These are phyloP conservation scores for Davidsoniella neocaledoniae DNA, from an alignment of 2,329 filamentous ascomycete genomes.

Conservation along the genomic window DNA sequence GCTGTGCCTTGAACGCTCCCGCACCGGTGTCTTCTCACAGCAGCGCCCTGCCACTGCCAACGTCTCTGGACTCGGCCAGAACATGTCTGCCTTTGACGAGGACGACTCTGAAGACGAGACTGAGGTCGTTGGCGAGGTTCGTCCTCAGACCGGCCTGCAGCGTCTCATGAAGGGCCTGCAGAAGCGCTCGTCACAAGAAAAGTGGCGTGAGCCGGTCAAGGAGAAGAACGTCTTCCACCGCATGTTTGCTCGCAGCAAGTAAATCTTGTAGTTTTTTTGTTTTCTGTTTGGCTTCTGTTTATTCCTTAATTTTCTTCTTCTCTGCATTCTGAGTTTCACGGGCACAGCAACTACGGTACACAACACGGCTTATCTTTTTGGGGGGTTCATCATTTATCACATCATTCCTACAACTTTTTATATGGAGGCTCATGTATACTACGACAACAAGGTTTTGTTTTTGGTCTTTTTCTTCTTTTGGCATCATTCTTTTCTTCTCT, in stretches of 20 bases:
- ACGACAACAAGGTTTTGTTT: slow-evolving; percentile 5
- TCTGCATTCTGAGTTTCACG: background rate
- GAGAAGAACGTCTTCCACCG: slow-evolving; percentile 13
- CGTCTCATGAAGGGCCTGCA: slow-evolving; percentile 11
- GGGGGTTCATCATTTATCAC: background rate
- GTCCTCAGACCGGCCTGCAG: slow-evolving; percentile 5
- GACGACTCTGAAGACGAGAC: slow-evolving; percentile 9
- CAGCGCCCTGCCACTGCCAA: background rate
- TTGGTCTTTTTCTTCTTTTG: slow-evolving; percentile 7
- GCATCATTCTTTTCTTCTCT: slow-evolving; percentile 3
- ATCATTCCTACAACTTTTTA: background rate
- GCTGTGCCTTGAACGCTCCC: slow-evolving; percentile 4
- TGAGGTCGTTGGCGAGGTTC: background rate
- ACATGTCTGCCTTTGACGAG: slow-evolving; percentile 10
- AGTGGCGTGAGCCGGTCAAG: slow-evolving; percentile 6
- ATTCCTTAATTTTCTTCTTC: background rate
- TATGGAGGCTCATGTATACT: slow-evolving; percentile 4
- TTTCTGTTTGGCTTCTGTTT: background rate
- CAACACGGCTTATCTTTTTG: slow-evolving; percentile 1
- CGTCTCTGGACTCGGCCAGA: slow-evolving; percentile 1
- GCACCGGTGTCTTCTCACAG: background rate
- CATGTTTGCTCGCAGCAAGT: slow-evolving; percentile 13
- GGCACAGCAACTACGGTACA: background rate
- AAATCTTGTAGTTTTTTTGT: background rate
- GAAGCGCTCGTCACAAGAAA: slow-evolving; percentile 11